phyloP scores from a whole-genome alignment of 139 green algal genomes.

The Yamagishiella unicocca region DNA sequence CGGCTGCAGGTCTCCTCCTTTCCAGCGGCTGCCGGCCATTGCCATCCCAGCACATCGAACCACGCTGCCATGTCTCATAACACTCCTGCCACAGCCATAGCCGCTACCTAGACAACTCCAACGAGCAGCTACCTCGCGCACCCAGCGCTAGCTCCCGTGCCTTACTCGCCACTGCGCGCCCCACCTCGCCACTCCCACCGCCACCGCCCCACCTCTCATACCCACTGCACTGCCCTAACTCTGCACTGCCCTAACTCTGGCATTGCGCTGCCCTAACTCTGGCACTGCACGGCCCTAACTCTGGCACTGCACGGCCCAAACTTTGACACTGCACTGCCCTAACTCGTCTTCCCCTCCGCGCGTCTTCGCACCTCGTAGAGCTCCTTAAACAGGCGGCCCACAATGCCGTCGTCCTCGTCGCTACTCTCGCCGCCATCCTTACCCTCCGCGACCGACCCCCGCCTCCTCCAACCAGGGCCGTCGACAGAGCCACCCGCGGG shows the following conservation, averaged over 20 bases:
- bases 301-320: background rate
- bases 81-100: too few relatives aligned
- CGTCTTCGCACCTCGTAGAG: background rate
- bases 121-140: too few relatives aligned
- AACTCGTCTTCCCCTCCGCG: background rate
- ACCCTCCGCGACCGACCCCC: background rate
- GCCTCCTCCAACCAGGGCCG: background rate
- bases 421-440: background rate
- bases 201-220: background rate
- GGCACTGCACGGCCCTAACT: background rate
- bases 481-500: background rate
- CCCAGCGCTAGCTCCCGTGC: too few relatives aligned
- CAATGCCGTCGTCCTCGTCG: background rate
- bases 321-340: background rate
- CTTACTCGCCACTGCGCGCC: background rate
- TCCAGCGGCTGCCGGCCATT: too few relatives aligned
- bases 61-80: too few relatives aligned
- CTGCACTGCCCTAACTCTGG: background rate
- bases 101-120: too few relatives aligned
- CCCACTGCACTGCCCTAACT: background rate
- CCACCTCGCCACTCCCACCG: background rate
- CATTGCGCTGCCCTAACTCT: background rate
- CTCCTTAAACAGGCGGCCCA: constrained; percentile 6
- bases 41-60: too few relatives aligned
- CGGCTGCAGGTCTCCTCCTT: too few relatives aligned